Evolutionary conservation across 2,329 filamentous ascomycete species (phyloP).

Genomic region (Acrocalymma vagum): DNA sequence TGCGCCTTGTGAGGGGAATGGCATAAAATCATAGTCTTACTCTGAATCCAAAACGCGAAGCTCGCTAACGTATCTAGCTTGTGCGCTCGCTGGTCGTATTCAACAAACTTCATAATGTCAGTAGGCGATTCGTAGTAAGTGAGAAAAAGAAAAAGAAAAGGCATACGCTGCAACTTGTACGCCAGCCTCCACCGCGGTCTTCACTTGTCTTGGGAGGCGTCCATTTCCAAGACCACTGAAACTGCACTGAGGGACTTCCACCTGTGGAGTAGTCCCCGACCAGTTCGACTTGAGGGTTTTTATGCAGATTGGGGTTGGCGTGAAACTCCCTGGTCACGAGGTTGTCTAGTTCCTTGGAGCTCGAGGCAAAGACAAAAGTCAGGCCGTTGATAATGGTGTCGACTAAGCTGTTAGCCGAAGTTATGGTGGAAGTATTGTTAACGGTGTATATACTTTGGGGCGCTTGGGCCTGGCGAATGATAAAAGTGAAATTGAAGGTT

Average conservation of each 20-base stretch:
- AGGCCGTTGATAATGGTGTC: constrained; percentile 88
- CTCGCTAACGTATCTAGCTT: constrained; percentile 85
- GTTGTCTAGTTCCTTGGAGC: constrained; percentile 86
- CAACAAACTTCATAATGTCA: constrained; percentile 75
- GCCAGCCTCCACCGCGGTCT: constrained; percentile 90
- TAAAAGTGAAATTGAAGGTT: constrained; percentile 90
- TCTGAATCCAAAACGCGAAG: constrained; percentile 95
- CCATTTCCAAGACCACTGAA: constrained; percentile 98
- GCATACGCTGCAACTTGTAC: constrained; percentile 88
- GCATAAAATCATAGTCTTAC: constrained; percentile 55
- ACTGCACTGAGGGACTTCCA: constrained; percentile 84
- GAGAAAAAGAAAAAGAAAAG: background rate
- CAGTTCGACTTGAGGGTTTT: constrained; percentile 93
- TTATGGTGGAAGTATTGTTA: constrained; percentile 60
- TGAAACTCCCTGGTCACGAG: constrained; percentile 95
- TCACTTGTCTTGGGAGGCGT: constrained; percentile 83
- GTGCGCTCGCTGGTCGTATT: constrained; percentile 95
- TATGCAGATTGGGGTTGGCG: constrained; percentile 95
- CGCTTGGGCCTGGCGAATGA: constrained; percentile 68
- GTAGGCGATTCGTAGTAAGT: too few relatives aligned
- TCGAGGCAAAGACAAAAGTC: constrained; percentile 91
- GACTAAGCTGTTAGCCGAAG: constrained; percentile 44
- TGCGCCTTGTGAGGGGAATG: constrained; percentile 9
- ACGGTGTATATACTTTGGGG: constrained; percentile 47
- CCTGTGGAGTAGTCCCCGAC: constrained; percentile 91